Evolutionary conservation across 225 moss, liverwort and hornwort genomes (phyloP), one percentile per base, ranked within the genome.

Genomic region (Polytrichum commune): DNA sequence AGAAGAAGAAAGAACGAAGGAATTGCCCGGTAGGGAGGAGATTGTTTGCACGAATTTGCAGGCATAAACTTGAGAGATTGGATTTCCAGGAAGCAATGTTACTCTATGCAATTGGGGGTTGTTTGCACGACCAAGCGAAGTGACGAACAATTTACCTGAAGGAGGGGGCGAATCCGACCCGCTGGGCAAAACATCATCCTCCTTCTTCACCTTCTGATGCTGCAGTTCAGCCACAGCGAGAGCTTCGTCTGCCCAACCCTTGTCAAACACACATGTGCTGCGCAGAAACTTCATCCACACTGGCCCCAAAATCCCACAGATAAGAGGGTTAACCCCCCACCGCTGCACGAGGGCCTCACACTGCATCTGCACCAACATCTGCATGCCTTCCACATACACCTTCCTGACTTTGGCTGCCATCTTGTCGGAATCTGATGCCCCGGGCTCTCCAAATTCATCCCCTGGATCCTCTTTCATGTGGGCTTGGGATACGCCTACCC

Each of bases 211-310:
- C 72, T 66, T 80, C 60, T 68, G 75, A 67, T 88, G 84, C 75
- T 81, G 83, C 73, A 81, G 82, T 80, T 98, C 95, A 23, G 98
- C 91, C 65, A 93, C 90, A 10, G 85, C 60, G 63, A 98, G 64
- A 6, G 89, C 90, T 65, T 91, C 93, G 9, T 95, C 85, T 8
- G 95, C 93, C 98, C 98, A 95, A 62, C 69, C 88, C 67, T 85
- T 80, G 62, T 95, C 92, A 35, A 83, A 98, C 60, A 98, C 91
- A 28, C 90, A 79, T 16, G 98, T 88, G 20, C 85, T 88, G 8
- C 81, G 77, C 78, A 98, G 72, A 70, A 90, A 98, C 70, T 85
- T 91, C 83, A 95, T 68, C 98, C 98, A 98, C 24, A 98, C 77
- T 10, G 98, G 89, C 55, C 88, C 98, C 23, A 86, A 75, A 77